phyloP scores from a whole-genome alignment of 2,329 filamentous ascomycete species.

The Colletotrichum sp. region DNA sequence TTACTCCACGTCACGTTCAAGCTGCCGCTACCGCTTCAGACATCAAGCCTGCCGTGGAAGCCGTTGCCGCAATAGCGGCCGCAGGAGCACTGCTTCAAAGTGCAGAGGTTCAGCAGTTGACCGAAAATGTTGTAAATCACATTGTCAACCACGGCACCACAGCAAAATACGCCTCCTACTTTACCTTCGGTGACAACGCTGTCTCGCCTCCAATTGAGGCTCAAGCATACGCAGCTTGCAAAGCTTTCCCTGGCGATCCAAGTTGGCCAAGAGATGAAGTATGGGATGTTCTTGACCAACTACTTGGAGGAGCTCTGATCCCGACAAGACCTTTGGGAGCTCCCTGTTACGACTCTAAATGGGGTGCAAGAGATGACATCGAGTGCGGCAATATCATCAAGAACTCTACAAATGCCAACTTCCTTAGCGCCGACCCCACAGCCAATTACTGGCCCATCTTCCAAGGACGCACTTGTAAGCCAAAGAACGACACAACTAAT shows the following conservation, averaged over 20 bases:
- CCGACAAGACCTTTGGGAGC: background rate
- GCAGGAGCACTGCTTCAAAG: background rate
- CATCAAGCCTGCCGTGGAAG: background rate
- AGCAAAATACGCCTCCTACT: background rate
- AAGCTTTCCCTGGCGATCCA: background rate
- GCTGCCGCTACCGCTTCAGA: background rate
- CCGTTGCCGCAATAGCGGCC: background rate
- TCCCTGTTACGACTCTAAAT: background rate
- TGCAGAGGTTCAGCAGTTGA: background rate
- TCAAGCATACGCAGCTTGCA: background rate
- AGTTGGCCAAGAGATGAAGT: background rate
- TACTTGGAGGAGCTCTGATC: background rate
- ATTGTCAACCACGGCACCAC: background rate
- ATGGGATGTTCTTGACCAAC: background rate
- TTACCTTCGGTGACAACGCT: background rate
- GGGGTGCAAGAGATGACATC: background rate
- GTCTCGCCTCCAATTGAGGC: background rate
- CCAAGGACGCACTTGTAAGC: background rate
- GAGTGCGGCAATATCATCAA: background rate
- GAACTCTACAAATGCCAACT: background rate
- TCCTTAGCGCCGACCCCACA: background rate
- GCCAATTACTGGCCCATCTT: background rate
- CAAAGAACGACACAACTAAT: background rate
- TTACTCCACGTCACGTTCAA: background rate
- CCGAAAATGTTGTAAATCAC: background rate